These are phyloP conservation scores for Spathaspora sp. DNA, from an alignment of 805 yeast genomes.

Conservation along the genomic window DNA sequence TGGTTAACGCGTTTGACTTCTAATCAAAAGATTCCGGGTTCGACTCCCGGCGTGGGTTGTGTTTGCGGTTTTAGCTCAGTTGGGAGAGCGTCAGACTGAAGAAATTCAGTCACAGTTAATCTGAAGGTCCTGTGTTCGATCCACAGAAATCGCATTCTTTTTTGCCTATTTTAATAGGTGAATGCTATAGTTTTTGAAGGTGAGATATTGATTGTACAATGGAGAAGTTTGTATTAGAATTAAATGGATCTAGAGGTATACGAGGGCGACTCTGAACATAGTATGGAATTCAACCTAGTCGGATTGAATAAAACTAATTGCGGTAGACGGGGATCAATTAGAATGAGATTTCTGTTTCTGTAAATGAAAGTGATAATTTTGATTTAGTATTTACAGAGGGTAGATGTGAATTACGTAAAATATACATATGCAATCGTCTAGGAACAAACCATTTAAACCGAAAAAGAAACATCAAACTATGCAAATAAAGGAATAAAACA, in stretches of 20 bases:
- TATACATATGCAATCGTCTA: too few relatives aligned
- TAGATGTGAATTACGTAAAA: too few relatives aligned
- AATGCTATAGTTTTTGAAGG: neutral
- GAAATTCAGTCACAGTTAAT: conserved; percentile 28
- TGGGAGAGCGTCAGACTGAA: conserved; percentile 40
- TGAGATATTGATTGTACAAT: too few relatives aligned
- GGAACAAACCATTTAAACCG: neutral
- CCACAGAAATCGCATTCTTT: conserved; percentile 64
- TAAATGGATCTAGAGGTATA: too few relatives aligned
- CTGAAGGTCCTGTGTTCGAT: conserved; percentile 90
- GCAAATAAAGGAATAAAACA: neutral
- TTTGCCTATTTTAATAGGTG: conserved; percentile 5
- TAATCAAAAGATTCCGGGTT: conserved; percentile 64
- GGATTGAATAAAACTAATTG: too few relatives aligned
- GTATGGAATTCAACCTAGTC: too few relatives aligned
- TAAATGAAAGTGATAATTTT: too few relatives aligned
- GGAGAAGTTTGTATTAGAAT: neutral
- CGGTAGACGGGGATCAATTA: too few relatives aligned
- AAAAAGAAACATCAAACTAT: neutral
- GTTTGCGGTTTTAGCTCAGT: conserved; percentile 33
- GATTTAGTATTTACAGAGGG: too few relatives aligned
- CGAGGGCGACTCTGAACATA: too few relatives aligned
- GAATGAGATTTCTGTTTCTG: too few relatives aligned
- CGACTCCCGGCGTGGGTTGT: conserved; percentile 51
- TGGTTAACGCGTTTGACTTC: conserved; percentile 68